phyloP scores from a whole-genome alignment of 2,329 filamentous ascomycete genomes.

The Hymenoscyphus repandus region DNA sequence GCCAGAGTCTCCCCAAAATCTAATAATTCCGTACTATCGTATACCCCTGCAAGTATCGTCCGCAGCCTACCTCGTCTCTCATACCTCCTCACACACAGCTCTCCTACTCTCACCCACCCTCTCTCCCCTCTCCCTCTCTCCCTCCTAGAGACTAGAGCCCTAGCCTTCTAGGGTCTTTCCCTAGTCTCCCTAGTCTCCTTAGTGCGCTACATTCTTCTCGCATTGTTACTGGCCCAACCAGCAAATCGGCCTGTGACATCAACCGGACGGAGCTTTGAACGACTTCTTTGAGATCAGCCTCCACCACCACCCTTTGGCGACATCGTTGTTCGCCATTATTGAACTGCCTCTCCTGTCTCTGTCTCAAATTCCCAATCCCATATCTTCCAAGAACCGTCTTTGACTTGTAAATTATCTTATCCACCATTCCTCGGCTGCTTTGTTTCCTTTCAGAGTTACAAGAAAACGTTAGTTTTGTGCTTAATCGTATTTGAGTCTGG shows the following conservation, averaged over 20 bases:
- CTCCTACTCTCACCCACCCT: no score
- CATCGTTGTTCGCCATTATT: constrained; percentile 9
- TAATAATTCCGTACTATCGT: no score
- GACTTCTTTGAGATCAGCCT: constrained; percentile 30
- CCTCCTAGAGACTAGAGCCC: no score
- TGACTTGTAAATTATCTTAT: constrained; percentile 9
- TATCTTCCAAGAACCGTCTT: constrained; percentile 8
- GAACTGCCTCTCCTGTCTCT: constrained; percentile 13
- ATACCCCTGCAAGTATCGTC: no score
- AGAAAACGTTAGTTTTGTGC: not conserved
- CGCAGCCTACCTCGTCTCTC: no score
- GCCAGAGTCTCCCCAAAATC: no score
- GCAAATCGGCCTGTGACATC: constrained; percentile 28
- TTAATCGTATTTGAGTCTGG: constrained; percentile 2
- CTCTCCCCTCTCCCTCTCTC: no score
- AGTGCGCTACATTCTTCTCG: not conserved
- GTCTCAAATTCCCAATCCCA: no score
- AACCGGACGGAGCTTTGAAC: constrained; percentile 21
- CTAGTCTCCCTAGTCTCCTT: no score
- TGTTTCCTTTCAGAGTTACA: constrained; percentile 1
- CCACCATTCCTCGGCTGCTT: constrained; percentile 16
- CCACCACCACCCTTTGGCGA: constrained; percentile 20
- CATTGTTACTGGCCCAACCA: not conserved
- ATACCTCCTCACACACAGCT: no score
- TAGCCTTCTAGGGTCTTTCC: no score